phyloP scores from a whole-genome alignment of 306 rosid genomes.

The Pyrus communis region DNA sequence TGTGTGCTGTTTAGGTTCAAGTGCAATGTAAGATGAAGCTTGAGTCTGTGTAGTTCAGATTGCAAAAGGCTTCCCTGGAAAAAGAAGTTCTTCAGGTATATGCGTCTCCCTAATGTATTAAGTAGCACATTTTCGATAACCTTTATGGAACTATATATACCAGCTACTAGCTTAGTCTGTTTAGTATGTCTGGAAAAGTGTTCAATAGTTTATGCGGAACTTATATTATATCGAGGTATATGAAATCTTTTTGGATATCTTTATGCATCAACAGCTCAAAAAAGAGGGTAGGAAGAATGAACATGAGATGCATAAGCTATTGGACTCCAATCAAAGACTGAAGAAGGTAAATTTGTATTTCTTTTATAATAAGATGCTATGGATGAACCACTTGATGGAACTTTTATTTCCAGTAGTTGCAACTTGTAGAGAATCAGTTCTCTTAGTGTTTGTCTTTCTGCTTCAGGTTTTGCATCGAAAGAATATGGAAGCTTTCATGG shows the following conservation, averaged over 20 bases:
- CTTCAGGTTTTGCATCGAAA: conserved; percentile 85
- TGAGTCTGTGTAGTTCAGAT: conserved; percentile 71
- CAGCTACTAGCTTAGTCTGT: neutral
- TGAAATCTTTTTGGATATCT: conserved; percentile 2
- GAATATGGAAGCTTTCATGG: conserved; percentile 67
- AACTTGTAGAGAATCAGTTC: neutral
- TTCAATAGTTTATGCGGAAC: neutral
- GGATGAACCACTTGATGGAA: neutral
- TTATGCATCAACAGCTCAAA: conserved; percentile 58
- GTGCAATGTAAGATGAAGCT: conserved; percentile 76
- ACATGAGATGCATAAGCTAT: conserved; percentile 47
- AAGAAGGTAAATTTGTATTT: conserved; percentile 45
- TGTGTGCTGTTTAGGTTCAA: conserved; percentile 57
- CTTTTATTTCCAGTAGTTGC: neutral
- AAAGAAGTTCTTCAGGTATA: conserved; percentile 85
- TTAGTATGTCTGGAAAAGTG: neutral
- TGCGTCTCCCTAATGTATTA: neutral
- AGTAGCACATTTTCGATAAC: neutral
- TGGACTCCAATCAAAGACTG: conserved; percentile 61
- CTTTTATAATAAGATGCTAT: neutral
- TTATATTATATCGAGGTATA: neutral
- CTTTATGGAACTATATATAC: neutral
- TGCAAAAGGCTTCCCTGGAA: conserved; percentile 58
- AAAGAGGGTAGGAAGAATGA: conserved; percentile 58
- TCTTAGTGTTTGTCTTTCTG: conserved; percentile 12